Evolutionary conservation across 768 basidiomycete species (phyloP).

Genomic region (Psilocybe sp.): DNA sequence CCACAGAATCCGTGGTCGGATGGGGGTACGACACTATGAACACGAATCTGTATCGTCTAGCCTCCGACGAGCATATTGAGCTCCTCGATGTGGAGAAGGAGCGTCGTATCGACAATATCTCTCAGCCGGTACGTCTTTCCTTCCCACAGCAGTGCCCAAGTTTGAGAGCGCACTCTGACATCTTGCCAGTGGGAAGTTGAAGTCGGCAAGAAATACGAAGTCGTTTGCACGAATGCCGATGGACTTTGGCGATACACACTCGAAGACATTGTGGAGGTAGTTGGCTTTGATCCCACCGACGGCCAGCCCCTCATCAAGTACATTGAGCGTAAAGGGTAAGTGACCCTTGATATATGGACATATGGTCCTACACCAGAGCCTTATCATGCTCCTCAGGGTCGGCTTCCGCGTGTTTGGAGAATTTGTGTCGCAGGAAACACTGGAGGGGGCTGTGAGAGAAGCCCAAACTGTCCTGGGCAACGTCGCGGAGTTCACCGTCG

Average conservation of each 20-base stretch:
- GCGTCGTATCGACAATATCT: not conserved
- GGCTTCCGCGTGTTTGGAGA: constrained; percentile 9
- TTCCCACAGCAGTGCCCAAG: too few relatives aligned
- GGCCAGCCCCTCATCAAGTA: constrained; percentile 8
- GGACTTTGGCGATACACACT: constrained; percentile 11
- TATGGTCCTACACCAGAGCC: not conserved
- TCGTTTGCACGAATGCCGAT: constrained; percentile 6
- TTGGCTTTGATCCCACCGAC: constrained; percentile 7
- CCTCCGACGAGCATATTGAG: not conserved
- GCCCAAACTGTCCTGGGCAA: constrained; percentile 4
- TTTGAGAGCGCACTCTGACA: too few relatives aligned
- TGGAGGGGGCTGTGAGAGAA: constrained; percentile 2
- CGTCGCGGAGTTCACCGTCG: constrained; percentile 13
- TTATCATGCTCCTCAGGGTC: too few relatives aligned
- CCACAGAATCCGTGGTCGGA: constrained; percentile 4
- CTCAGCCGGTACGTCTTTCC: too few relatives aligned
- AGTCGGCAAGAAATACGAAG: constrained; percentile 7
- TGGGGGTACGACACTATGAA: constrained; percentile 2
- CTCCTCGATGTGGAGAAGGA: not conserved
- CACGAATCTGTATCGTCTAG: constrained; percentile 4
- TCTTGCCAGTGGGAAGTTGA: constrained; percentile 6
- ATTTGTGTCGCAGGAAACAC: constrained; percentile 9
- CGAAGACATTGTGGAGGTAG: constrained; percentile 5
- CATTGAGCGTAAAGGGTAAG: constrained; percentile 8
- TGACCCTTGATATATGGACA: not conserved